Conservation (phyloP, 163 green algal species). For the Prototheca cutis region DNA sequence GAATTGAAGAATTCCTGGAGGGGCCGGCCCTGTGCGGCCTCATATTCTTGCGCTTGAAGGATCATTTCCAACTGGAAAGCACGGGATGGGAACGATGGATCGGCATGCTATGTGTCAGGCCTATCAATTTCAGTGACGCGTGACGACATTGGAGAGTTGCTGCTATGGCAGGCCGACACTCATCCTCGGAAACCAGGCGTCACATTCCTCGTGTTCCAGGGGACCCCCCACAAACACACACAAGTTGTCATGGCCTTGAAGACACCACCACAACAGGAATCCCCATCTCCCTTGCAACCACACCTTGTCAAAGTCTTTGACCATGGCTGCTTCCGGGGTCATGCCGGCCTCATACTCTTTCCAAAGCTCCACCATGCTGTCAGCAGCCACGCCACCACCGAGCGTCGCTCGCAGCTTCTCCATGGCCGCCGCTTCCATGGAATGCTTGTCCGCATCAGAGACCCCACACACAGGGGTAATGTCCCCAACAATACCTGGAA, state of each 20-base stretch:
- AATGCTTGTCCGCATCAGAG: constrained; percentile 64
- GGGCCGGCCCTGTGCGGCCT: constrained; percentile 43
- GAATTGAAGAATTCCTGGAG: constrained; percentile 84
- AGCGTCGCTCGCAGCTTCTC: constrained; percentile 60
- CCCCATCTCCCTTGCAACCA: not conserved
- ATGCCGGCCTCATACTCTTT: constrained; percentile 73
- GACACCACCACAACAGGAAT: too few species aligned
- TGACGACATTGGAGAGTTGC: too few species aligned
- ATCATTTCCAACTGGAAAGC: constrained; percentile 92
- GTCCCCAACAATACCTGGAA: constrained; percentile 71
- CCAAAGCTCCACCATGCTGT: constrained; percentile 62
- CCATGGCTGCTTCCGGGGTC: constrained; percentile 59
- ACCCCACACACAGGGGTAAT: constrained; percentile 78
- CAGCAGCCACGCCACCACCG: constrained; percentile 19
- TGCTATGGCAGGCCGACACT: too few species aligned
- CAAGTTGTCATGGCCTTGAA: too few species aligned
- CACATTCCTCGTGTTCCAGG: too few species aligned
- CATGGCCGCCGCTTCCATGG: constrained; percentile 55
- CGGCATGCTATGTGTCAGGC: too few species aligned
- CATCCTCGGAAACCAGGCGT: too few species aligned
- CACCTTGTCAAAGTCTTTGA: constrained; percentile 92
- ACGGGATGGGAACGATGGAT: too few species aligned
- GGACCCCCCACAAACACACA: too few species aligned
- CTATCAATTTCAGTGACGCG: too few species aligned
- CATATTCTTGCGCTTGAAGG: constrained; percentile 70